Conservation (phyloP, 768 basidiomycete genomes). For the Gautieria morchelliformis region DNA sequence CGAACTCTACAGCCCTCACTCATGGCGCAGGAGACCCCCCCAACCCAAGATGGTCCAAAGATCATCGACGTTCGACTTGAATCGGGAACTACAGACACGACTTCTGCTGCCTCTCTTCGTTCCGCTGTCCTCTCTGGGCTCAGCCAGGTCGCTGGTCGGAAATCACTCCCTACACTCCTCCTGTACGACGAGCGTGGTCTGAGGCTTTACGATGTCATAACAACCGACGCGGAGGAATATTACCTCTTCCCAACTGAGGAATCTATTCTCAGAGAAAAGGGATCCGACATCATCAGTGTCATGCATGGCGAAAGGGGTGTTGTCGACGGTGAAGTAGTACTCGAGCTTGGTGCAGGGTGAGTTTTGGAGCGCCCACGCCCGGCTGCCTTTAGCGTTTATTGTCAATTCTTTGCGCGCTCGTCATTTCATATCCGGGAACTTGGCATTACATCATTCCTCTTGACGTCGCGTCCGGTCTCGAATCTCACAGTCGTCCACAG, state of each 20-base stretch:
- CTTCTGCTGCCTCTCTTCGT: conserved; percentile 23
- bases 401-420: not conserved
- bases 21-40: not conserved
- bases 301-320: conserved; percentile 46
- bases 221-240: conserved; percentile 70
- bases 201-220: conserved; percentile 78
- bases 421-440: not conserved
- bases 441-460: not conserved
- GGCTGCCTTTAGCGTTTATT: too few relatives aligned
- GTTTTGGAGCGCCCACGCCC: conserved; percentile 22
- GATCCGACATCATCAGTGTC: conserved; percentile 59
- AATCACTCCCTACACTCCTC: conserved; percentile 69
- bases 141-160: conserved; percentile 40
- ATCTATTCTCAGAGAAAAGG: conserved; percentile 64
- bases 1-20: not conserved
- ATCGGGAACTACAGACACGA: conserved; percentile 14
- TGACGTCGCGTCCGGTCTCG: not conserved
- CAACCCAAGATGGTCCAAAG: not conserved
- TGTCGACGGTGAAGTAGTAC: conserved; percentile 44
- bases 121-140: conserved; percentile 46
- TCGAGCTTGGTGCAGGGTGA: conserved; percentile 95
- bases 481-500: conserved; percentile 28
- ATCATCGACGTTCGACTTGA: conserved; percentile 10
- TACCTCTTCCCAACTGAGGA: conserved; percentile 89
- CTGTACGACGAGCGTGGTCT: conserved; percentile 85